Base-by-base conservation (phyloP, 1,139 yeast genomes). In the Kodamaea suecica region DNA sequence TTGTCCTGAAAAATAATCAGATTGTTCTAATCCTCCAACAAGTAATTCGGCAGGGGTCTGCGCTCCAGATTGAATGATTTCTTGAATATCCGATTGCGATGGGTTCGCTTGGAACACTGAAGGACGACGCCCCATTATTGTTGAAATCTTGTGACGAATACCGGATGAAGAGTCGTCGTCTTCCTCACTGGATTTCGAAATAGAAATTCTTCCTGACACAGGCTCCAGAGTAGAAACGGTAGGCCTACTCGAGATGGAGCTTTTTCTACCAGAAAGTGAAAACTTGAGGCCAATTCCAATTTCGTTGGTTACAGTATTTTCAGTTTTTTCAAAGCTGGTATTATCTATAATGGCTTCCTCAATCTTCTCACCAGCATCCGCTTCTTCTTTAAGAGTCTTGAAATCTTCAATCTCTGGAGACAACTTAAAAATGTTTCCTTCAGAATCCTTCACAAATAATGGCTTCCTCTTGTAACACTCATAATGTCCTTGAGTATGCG, bases 401-500 rank as follows among this genome's bases (percentile, higher is more conserved):
- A 12, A 5, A 14, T 27, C 30, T 17, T 27, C 30, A 7, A 74
- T 69, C 34, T 63, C 68, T 2, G 78, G 77, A 1, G 76, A 65
- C 23, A 73, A 52, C 48, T 73, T 73, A 40, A 74, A 62, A 27
- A 64, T 74, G 48, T 46, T 59, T 3, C 76, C 76, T 2, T 69
- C 72, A 17, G 45, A 55, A 42, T 72, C 74, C 48, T 76, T 79
- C 34, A 73, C 78, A 43, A 69, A 73, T 8, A 73, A 57, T 2
- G 92, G 90, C 50, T 85, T 85, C 31, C 73, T 74, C 44, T 79
- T 78, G 54, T 77, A 85, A 47, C 92, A 82, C 50, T 84, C 94
- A 51, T 85, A 92, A 54, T 92, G 98, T 1, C 97, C 98, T 31
- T 81, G 78, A 13, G 83, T 74, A 57, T 92, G 97, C 1, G 94